Base-by-base conservation (phyloP, 2,329 filamentous ascomycete genomes). In the Aspergillus flavus region DNA sequence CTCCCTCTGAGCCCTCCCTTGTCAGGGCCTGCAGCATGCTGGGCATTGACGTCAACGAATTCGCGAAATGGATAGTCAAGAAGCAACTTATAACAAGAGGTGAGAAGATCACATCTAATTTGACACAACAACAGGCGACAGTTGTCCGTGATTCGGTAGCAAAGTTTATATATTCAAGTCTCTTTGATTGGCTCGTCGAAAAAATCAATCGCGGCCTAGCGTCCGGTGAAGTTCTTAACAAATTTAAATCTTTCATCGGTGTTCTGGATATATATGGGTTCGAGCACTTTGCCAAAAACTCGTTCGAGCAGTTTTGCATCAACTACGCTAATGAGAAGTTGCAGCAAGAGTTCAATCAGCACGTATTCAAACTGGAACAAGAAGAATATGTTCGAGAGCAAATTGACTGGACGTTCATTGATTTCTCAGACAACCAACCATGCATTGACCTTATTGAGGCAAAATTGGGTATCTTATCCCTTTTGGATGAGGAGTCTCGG, bases 241-340 rank as follows among this genome's bases (percentile, higher is more conserved):
- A 92, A 46, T 93, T 96, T 61, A 87, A 84, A 61, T 94, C 92
- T 2, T 99, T 99, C 79, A 99, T 99, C 72, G 95, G 95, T 78
- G 95, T 99, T 55, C 87, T 99, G 68, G 95, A 99, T 92, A 99
- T 99, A 71, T 98, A 98, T 79, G 94, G 94, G 67, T 99, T 99
- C 75, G 95, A 99, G 79, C 95, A 98, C 80, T 99, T 99, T 75
- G 94, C 95, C 66, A 98, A 97, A 84, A 99, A 99, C 82, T 99
- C 95, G 0, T 99, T 99, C 73, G 95, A 99, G 78, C 95, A 99
- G 78, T 99, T 99, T 80, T 99, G 95, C 81, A 99, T 99, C 86
- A 99, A 99, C 81, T 99, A 99, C 75, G 95, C 95, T 80, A 99
- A 99, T 79, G 95, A 99, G 81, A 99, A 99, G 81, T 84, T 99